These are phyloP conservation scores for Malassezia dermatis DNA, from an alignment of 1,284 basidiomycete species.

Conservation along the genomic window DNA sequence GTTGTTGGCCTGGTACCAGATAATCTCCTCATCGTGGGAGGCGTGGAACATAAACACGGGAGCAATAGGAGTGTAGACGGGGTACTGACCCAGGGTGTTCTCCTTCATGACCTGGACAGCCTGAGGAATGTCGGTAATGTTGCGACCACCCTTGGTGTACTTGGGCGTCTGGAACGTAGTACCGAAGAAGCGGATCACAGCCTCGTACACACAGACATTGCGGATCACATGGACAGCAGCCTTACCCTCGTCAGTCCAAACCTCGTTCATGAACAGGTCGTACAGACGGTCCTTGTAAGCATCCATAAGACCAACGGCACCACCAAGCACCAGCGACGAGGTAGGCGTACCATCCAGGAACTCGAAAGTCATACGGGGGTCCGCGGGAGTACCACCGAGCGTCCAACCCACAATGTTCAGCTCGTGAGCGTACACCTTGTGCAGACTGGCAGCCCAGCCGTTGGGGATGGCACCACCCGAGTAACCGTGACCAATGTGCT, in stretches of 20 bases:
- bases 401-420: conserved; percentile 35
- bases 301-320: conserved; percentile 26
- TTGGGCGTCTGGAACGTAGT: conserved; percentile 13
- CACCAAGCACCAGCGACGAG: conserved; percentile 31
- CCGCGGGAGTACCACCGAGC: conserved; percentile 35
- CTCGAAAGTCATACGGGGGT: conserved; percentile 13
- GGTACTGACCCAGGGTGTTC: conserved; percentile 14
- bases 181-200: conserved; percentile 20
- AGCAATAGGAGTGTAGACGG: conserved; percentile 20
- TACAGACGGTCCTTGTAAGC: conserved; percentile 28
- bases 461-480: conserved; percentile 33
- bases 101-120: conserved; percentile 11
- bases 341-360: conserved; percentile 17
- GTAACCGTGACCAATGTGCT: conserved; percentile 29
- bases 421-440: conserved; percentile 24
- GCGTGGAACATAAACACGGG: conserved; percentile 37
- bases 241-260: conserved; percentile 26
- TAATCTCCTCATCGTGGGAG: conserved; percentile 30
- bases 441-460: conserved; percentile 24
- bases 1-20: conserved; percentile 27
- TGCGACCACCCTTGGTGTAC: conserved; percentile 22
- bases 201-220: conserved; percentile 23
- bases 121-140: conserved; percentile 22
- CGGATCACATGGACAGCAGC: conserved; percentile 14
- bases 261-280: conserved; percentile 17